A percentile compares a stretch with the other conserved stretches of the same genome.
Evolutionary conservation across 2,329 filamentous ascomycete species (phyloP).

Genomic region (Hypocreales sp.): DNA sequence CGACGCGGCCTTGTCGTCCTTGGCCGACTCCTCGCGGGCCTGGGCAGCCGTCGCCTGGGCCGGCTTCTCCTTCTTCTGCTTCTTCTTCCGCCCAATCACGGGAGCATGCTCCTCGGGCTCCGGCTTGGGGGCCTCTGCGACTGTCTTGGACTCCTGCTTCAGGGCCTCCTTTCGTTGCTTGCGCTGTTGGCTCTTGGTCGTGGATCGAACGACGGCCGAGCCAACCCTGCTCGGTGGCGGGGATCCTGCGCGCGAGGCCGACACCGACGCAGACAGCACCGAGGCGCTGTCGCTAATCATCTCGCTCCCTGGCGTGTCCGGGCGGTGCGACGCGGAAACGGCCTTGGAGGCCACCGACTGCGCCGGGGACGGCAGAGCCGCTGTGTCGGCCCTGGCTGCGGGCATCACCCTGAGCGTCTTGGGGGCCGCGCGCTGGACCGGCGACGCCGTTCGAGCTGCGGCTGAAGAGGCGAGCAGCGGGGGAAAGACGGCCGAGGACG

Average conservation of each 20-base stretch:
- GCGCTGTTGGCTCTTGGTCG: slow-evolving; percentile 65
- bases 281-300: slow-evolving; percentile 64
- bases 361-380: slow-evolving; percentile 21
- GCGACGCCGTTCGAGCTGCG: slow-evolving; percentile 26
- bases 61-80: slow-evolving; percentile 59
- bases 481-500: slow-evolving; percentile 33
- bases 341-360: slow-evolving; percentile 13
- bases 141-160: slow-evolving; percentile 44
- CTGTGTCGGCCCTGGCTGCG: slow-evolving; percentile 44
- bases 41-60: slow-evolving; percentile 3
- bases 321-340: slow-evolving; percentile 27
- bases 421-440: slow-evolving; percentile 33
- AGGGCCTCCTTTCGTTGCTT: slow-evolving; percentile 57
- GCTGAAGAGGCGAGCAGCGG: slow-evolving; percentile 32
- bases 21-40: slow-evolving; percentile 4
- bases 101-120: slow-evolving; percentile 50
- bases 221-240: slow-evolving; percentile 52
- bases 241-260: slow-evolving; percentile 52
- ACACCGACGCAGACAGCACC: slow-evolving; percentile 55
- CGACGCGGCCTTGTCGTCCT: slow-evolving; percentile 3
- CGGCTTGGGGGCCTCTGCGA: slow-evolving; percentile 31
- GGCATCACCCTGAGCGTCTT: slow-evolving; percentile 48
- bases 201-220: slow-evolving; percentile 49
- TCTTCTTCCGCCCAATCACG: slow-evolving; percentile 69
- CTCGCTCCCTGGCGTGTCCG: slow-evolving; percentile 62